Percentiles rank a stretch among this genome's conserved stretches.
Conservation (phyloP, 2,329 filamentous ascomycete genomes). For the Fusarium compactum region DNA sequence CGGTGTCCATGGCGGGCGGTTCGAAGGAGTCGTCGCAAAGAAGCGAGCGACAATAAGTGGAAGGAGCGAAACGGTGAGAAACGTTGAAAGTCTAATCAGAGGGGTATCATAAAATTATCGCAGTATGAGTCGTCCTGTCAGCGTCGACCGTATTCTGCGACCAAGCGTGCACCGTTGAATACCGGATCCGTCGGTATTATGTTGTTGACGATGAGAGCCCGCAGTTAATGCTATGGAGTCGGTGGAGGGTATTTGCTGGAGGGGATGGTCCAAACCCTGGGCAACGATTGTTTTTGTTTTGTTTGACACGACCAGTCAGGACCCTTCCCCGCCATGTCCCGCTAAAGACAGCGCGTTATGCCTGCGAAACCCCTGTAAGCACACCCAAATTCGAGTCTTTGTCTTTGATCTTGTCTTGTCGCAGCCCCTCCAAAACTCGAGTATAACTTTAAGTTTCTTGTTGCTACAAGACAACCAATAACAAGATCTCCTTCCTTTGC, state of each 20-base stretch:
- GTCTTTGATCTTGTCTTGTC: constrained; percentile 18
- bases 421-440: constrained; percentile 42
- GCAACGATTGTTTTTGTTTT: constrained; percentile 54
- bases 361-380: constrained; percentile 43
- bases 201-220: constrained; percentile 34
- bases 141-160: constrained; percentile 16
- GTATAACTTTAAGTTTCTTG: constrained; percentile 12
- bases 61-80: constrained; percentile 24
- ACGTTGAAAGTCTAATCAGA: constrained; percentile 19
- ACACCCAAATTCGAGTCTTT: constrained; percentile 11
- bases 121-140: constrained; percentile 3
- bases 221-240: constrained; percentile 20
- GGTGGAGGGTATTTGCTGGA: constrained; percentile 35
- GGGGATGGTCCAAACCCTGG: constrained; percentile 33
- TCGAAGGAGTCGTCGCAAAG: constrained; percentile 33
- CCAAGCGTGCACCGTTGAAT: constrained; percentile 29
- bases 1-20: constrained; percentile 72
- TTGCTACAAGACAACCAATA: constrained; percentile 12
- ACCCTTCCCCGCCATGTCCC: constrained; percentile 42
- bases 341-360: constrained; percentile 41
- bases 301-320: constrained; percentile 45
- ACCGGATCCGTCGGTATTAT: constrained; percentile 30
- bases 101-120: constrained; percentile 29
- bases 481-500: constrained; percentile 12
- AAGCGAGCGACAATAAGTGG: constrained; percentile 23